Percentiles rank a stretch among this genome's conserved stretches.
Conservation (phyloP, 2,329 filamentous ascomycete species). For the Lecanosticta acicola region DNA sequence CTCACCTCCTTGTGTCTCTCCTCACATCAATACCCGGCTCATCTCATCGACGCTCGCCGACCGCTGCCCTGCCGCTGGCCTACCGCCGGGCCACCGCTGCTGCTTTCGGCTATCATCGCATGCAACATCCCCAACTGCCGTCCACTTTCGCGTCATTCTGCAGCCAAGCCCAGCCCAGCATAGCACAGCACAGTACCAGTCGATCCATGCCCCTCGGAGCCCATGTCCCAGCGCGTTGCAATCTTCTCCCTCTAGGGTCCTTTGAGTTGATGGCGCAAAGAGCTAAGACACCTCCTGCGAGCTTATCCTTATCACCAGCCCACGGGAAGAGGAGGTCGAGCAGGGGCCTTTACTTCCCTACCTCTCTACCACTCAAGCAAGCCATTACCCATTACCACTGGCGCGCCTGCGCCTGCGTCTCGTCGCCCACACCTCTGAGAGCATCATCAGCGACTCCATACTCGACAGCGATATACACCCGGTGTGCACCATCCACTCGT, state of each 20-base stretch:
- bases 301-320: constrained; percentile 7
- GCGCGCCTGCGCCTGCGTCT: not conserved
- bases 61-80: too few relatives aligned
- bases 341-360: not conserved
- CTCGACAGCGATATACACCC: not conserved
- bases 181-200: not conserved
- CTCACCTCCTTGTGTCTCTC: too few relatives aligned
- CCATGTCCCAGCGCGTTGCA: constrained; percentile 10
- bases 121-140: too few relatives aligned
- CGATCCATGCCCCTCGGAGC: constrained; percentile 19
- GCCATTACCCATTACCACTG: not conserved
- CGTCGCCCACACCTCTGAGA: not conserved
- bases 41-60: too few relatives aligned
- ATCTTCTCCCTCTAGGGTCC: constrained; percentile 8
- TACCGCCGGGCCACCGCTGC: too few relatives aligned
- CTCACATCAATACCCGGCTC: too few relatives aligned
- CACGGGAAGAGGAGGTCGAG: constrained; percentile 11
- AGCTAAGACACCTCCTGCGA: constrained; percentile 19
- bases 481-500: not conserved
- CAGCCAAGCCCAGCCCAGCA: constrained; percentile 1
- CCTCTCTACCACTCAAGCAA: not conserved
- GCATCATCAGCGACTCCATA: not conserved
- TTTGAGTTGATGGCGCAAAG: constrained; percentile 18
- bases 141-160: too few relatives aligned
- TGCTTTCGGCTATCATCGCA: too few relatives aligned